Evolutionary conservation across 2,329 filamentous ascomycete genomes (phyloP).

Genomic region (Pseudocercospora musae): DNA sequence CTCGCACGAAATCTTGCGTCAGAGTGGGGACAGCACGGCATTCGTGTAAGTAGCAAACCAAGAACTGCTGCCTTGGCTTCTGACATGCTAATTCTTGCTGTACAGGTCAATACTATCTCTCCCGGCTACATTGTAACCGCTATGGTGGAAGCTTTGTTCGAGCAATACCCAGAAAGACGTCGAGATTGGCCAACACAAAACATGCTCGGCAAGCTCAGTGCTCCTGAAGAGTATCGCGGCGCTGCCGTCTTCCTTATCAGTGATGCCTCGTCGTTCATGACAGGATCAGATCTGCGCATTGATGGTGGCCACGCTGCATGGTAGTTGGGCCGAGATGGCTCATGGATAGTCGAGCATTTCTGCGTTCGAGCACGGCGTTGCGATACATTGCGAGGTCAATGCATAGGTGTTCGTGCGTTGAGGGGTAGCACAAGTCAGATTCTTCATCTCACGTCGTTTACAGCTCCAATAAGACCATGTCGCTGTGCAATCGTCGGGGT

Average conservation of each 20-base stretch:
- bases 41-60: conserved; percentile 45
- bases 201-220: conserved; percentile 61
- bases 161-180: conserved; percentile 64
- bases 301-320: conserved; percentile 55
- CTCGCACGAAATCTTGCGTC: conserved; percentile 66
- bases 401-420: neutral
- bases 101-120: conserved; percentile 69
- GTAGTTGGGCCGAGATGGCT: conserved; percentile 34
- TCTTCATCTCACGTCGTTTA: neutral
- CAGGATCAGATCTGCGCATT: conserved; percentile 52
- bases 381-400: neutral
- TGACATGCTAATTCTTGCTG: neutral
- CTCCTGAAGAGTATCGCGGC: conserved; percentile 38
- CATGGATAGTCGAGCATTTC: neutral
- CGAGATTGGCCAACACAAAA: conserved; percentile 78
- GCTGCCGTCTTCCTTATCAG: conserved; percentile 40
- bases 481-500: neutral
- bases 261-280: conserved; percentile 53
- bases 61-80: neutral
- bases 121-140: conserved; percentile 77
- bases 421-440: neutral
- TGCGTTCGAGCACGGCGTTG: neutral
- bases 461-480: neutral
- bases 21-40: conserved; percentile 70
- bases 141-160: conserved; percentile 80